Base-by-base conservation (phyloP, 352 stramenopile species). In the Blastocystis sp. region DNA sequence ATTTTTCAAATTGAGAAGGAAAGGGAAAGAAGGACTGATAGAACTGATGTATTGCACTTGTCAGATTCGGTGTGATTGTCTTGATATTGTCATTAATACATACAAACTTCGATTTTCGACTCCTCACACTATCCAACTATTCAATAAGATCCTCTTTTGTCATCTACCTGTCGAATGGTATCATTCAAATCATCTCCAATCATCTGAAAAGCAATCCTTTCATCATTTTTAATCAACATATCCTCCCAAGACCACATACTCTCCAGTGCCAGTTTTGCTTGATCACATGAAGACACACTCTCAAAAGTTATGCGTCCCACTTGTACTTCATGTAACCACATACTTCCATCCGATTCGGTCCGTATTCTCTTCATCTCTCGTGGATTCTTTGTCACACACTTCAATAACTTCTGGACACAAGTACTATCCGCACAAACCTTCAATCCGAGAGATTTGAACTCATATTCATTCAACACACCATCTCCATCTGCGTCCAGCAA, bases 1-100 rank as follows among this genome's bases (percentile, higher is more conserved):
- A 93, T 76, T 97, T 91, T 88, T 98, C 95, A 90, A 98, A 98
- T 78, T 95, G 93, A 58, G 93, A 97, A 11, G 92, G 93, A 77
- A 94, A 93, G 42, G 95, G 95, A 92, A 95, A 98, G 75, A 98
- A 95, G 11, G 94, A 94, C 33, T 95, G 73, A 90, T 97, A 97
- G 33, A 98, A 94, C 66, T 97, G 94, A 90, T 95, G 92, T 51
- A 98, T 91, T 66, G 96, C 95, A 89, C 95, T 92, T 60, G 92
- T 92, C 30, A 97, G 92, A 11, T 93, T 90, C 13, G 90, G 89
- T 15, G 94, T 94, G 66, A 94, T 94, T 59, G 92, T 92, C 89
- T 97, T 93, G 92, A 98, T 97, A 92, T 98, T 94, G 92, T 98
- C 95, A 90, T 98, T 98, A 90, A 98, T 95, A 91, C 95, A 98